These are phyloP conservation scores for Dissophora globulifera DNA, from an alignment of 192 early-diverging fungal species.

Conservation along the genomic window DNA sequence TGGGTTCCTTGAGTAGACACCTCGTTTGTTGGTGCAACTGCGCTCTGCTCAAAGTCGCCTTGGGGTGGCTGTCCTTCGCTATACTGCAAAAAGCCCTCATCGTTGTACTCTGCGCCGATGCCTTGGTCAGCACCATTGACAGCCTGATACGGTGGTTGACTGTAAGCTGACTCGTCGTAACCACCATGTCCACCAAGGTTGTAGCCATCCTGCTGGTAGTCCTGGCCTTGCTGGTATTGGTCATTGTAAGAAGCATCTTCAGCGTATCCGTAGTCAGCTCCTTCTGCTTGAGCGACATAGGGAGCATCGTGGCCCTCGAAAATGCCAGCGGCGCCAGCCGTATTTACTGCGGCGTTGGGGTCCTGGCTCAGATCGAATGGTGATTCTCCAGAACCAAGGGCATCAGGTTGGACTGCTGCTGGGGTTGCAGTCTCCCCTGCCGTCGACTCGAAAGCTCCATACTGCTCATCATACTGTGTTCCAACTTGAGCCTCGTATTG, in stretches of 20 bases:
- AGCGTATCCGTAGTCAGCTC: neutral
- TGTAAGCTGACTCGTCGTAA: constrained; percentile 24
- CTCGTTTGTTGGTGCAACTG: too few relatives aligned
- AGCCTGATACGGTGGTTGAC: constrained; percentile 13
- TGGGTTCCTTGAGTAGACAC: too few relatives aligned
- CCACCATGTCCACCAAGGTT: neutral
- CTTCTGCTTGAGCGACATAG: constrained; percentile 9
- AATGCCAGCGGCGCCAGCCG: too few relatives aligned
- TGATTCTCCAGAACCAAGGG: constrained; percentile 16
- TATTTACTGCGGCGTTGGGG: neutral
- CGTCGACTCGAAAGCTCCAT: neutral
- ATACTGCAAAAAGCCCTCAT: neutral
- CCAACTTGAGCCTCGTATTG: constrained; percentile 12
- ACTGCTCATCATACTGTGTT: constrained; percentile 24
- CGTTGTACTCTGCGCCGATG: constrained; percentile 24
- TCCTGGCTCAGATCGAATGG: neutral
- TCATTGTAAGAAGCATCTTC: constrained; percentile 1
- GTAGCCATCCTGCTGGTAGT: constrained; percentile 6
- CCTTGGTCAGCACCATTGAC: constrained; percentile 12
- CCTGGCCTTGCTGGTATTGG: constrained; percentile 20
- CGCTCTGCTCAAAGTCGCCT: constrained; percentile 15
- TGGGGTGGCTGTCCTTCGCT: constrained; percentile 9
- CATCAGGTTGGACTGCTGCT: constrained; percentile 17
- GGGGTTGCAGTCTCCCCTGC: constrained; percentile 11
- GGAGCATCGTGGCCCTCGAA: constrained; percentile 3